Base-by-base conservation (phyloP, 2,329 filamentous ascomycete species). In the Colletotrichum shisoi region DNA sequence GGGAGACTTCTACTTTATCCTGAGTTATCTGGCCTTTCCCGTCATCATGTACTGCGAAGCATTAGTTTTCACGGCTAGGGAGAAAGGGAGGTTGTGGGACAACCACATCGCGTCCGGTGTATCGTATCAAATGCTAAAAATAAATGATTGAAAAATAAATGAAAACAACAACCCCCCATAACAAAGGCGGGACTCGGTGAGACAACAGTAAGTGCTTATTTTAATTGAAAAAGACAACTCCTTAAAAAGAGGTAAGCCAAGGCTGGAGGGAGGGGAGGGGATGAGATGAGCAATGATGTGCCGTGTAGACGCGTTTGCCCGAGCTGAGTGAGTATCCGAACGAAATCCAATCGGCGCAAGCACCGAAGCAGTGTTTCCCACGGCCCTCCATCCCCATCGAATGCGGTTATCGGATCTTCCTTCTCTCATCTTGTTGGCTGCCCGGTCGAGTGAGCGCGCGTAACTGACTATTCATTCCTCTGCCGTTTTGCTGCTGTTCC, bases 401-500 rank as follows among this genome's bases (percentile, higher is more conserved):
- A 48, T 24, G 21, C 21, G 9, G 13, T 48, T 27, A 7, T 8
- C 3, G 8, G 13, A 17, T 6, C 4, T 27, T 13, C 5, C 15
- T 27, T 7, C 21, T 7, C 21, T 42, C 2, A 27, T 15, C 3
- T 6, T 46, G 17, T 45, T 45, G n/a, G 42, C n/a, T n/a, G n/a
- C 9, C 6, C 8, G 13, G n/a, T 15, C 17, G 45, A 44, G 44
- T 8, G 13, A 44, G 44, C n/a, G 13, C 13, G n/a, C 12, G 8
- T 34, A 7, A 34, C 31, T 34, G 34, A 42, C 27, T 1, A 11
- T 9, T 27, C 12, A 65, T 12, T 60, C 61, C 12, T 60, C 40
- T 12, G 40, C 37, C 5, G 42, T 44, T 13, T 39, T 59, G 15
- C 61, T 64, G 7, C 53, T 59, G 15, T 60, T 60, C 61, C 65